Base-by-base conservation (phyloP, 345 rosid genomes). In the Salix exigua region DNA sequence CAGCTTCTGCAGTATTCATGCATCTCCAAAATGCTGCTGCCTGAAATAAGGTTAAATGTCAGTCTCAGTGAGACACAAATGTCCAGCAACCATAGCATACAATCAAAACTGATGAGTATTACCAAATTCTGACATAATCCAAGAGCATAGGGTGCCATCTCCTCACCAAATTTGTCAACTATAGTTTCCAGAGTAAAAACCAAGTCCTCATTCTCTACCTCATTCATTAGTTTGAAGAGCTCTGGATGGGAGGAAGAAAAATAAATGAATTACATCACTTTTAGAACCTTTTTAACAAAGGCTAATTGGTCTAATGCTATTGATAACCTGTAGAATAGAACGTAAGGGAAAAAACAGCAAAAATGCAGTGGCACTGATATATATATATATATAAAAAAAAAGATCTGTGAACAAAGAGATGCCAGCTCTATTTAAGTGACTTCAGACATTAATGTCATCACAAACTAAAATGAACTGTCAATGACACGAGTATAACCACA, bases 1-100 rank as follows among this genome's bases (percentile, higher is more conserved):
- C 92, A 66, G 91, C 90, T 82, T 94, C 98, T 68, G 97, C 92
- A 60, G 94, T 86, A 88, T 88, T 94, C 86, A 92, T 86, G 82
- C 97, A 94, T 88, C 91, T 90, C 98, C 98, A 94, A 86, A 94
- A 94, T 70, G 98, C 96, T 82, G 94, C 89, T 7, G 97, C 98
- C 98, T 94, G 86, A 76, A 81, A 48, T 74, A 66, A 58, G 50
- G 55, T 14, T 40, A 12, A 55, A 64, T 37, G 23, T 51, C 19
- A 58, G 73, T 53, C 21, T 50, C 62, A 66, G 55, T 30, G 25
- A 65, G 44, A 75, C 4, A 51, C 16, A 76, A 72, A 30, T 68
- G 33, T 37, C 55, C 33, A 38, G 33, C 40, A 35, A 18, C 71
- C 7, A 11, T 25, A 76, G 30, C 51, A 37, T 65, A 30, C 6